phyloP scores from a whole-genome alignment of 805 yeast species.

The Barnettozyma botsteinii region DNA sequence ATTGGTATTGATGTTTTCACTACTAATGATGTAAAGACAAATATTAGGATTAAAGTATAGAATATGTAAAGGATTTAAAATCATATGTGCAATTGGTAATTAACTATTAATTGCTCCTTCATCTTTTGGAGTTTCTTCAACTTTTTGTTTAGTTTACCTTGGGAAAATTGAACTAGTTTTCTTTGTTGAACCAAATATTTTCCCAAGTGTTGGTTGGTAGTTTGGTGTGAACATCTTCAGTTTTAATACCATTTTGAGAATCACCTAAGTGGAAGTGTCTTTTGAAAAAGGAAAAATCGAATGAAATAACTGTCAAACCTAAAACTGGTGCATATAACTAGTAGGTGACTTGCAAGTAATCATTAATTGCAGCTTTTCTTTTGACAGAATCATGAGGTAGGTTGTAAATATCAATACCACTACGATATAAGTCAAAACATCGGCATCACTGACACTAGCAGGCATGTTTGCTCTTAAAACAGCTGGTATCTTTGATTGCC shows the following conservation, averaged over 20 bases:
- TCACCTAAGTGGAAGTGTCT: conserved; percentile 33
- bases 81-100: too few species aligned
- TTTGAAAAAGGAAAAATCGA: conserved; percentile 30
- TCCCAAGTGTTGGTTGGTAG: conserved; percentile 6
- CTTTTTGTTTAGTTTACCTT: neutral
- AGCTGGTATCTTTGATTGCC: conserved; percentile 29
- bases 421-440: conserved; percentile 21
- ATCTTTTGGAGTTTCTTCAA: neutral
- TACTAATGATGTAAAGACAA: too few species aligned
- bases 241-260: conserved; percentile 32
- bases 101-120: too few species aligned
- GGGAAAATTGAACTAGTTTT: conserved; percentile 7
- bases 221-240: conserved; percentile 11
- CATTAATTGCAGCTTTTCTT: conserved; percentile 31
- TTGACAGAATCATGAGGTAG: conserved; percentile 25
- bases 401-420: conserved; percentile 20
- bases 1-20: too few species aligned
- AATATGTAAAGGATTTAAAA: too few species aligned
- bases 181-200: conserved; percentile 2
- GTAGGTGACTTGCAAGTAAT: conserved; percentile 28
- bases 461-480: conserved; percentile 29
- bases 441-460: conserved; percentile 14
- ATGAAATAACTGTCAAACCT: conserved; percentile 27
- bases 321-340: conserved; percentile 27
- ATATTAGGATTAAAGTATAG: too few species aligned